A percentile compares a stretch with the other conserved stretches of the same genome.
phyloP scores from a whole-genome alignment of 179 eudicot species.

The Pouteria campechiana region DNA sequence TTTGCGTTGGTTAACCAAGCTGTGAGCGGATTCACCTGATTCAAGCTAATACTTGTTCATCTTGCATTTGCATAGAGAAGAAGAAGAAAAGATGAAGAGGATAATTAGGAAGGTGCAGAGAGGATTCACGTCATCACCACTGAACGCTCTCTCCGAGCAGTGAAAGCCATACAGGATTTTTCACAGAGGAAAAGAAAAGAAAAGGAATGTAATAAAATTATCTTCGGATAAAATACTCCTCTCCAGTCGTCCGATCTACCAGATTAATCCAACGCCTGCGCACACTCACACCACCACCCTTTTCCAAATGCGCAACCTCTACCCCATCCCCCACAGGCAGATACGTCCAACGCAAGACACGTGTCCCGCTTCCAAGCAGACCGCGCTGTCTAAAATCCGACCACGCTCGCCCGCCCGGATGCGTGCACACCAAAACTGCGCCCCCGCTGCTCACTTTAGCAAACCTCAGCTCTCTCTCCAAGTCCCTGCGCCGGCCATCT shows the following conservation, averaged over 20 bases:
- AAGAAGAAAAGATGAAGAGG: no score
- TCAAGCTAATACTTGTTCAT: no score
- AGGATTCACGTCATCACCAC: no score
- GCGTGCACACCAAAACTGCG: conserved; percentile 71
- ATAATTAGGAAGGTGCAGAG: no score
- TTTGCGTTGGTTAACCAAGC: no score
- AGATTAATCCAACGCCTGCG: conserved; percentile 56
- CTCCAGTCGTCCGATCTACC: conserved; percentile 54
- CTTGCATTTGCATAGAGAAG: no score
- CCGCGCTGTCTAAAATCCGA: conserved; percentile 49
- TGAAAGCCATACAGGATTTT: no score
- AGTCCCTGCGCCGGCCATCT: conserved; percentile 37
- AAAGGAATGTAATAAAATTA: no score
- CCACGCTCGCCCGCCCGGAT: conserved; percentile 30
- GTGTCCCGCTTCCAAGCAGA: conserved; percentile 34
- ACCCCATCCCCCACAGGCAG: conserved; percentile 82
- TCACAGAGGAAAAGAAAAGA: no score
- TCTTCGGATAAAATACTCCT: conserved; percentile 56
- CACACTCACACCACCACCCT: conserved; percentile 13
- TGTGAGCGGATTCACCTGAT: no score
- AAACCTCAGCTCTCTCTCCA: conserved; percentile 28
- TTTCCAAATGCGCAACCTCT: conserved; percentile 69
- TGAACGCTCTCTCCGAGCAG: no score
- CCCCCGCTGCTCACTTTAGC: conserved; percentile 56
- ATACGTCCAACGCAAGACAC: conserved; percentile 45